These are phyloP conservation scores for Quercus phellos DNA, from an alignment of 331 rosid genomes.

Conservation along the genomic window DNA sequence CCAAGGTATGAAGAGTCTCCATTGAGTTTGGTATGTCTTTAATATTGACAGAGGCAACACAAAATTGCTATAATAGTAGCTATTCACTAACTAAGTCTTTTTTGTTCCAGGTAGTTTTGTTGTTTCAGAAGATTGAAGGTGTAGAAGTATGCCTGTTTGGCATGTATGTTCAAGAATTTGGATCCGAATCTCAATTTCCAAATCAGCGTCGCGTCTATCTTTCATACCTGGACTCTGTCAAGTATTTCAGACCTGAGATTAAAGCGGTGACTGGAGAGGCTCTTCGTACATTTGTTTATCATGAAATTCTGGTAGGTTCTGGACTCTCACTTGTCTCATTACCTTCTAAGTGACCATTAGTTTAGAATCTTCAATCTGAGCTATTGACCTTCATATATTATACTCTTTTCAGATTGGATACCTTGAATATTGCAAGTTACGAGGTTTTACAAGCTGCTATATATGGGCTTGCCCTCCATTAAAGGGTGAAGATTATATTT, in stretches of 20 bases:
- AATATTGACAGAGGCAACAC: background rate
- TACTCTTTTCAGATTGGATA: slow-evolving; percentile 70
- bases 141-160: slow-evolving; percentile 97
- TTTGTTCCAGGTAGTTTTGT: slow-evolving; percentile 36
- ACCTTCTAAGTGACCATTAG: background rate
- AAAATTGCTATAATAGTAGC: background rate
- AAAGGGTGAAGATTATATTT: slow-evolving; percentile 98
- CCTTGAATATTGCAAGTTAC: slow-evolving; percentile 91
- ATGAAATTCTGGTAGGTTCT: slow-evolving; percentile 81
- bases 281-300: slow-evolving; percentile 92
- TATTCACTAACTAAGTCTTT: background rate
- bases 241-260: slow-evolving; percentile 92
- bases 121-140: slow-evolving; percentile 82
- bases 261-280: slow-evolving; percentile 91
- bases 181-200: slow-evolving; percentile 82
- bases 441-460: slow-evolving; percentile 97
- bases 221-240: slow-evolving; percentile 92
- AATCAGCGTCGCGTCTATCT: slow-evolving; percentile 96
- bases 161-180: slow-evolving; percentile 99
- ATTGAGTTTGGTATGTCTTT: background rate
- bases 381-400: background rate
- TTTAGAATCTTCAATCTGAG: slow-evolving; percentile 18
- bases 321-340: background rate
- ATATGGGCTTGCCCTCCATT: slow-evolving; percentile 99
- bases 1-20: slow-evolving; percentile 53